Base-by-base conservation (phyloP, 352 stramenopile genomes). In the Pythium sukuiense region DNA sequence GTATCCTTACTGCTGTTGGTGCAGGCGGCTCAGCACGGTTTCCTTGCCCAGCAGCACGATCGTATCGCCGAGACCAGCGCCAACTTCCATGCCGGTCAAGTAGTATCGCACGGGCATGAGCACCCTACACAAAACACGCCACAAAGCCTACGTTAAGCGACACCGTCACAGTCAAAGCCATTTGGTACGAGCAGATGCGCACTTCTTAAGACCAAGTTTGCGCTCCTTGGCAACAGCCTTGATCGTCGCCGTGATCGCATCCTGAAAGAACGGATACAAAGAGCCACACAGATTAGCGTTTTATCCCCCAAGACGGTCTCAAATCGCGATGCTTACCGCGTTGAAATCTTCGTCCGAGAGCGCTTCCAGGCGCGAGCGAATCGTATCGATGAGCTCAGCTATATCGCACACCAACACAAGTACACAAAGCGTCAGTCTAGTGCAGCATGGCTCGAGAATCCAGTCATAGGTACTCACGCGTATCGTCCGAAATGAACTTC, bases 101-200 rank as follows among this genome's bases (percentile, higher is more conserved):
- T 90, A 93, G 72, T 96, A 96, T 4, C 87, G 87, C 54, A 94
- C 82, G 11, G 87, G 85, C 87, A 96, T 96, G n/a, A 95, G 71
- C 48, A 95, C 81, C 56, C 87, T 95, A 32, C 32, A 70, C 3
- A 62, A 24, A 14, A 41, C 33, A 52, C 9, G 74, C 13, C 55
- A 33, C 39, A 57, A 48, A 33, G 0, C 37, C 53, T 16, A 60
- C 20, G 45, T 50, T 43, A 33, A 27, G 12, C 14, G 6, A 35
- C 9, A 2, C 24, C 32, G 6, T 37, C 27, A 33, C 32, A 41
- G 9, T 2, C n/a, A 7, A 20, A 13, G 20, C 20, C 20, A 24
- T 24, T 24, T 24, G 20, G 27, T 3, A 33, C 6, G 11, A 26
- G n/a, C 4, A 29, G n/a, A 11, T 2, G 76, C 85, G 13, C 56